Evolutionary conservation across 805 yeast species (phyloP), one percentile per base, ranked within the genome.

Genomic region (Tetrapisispora nanseiensis): DNA sequence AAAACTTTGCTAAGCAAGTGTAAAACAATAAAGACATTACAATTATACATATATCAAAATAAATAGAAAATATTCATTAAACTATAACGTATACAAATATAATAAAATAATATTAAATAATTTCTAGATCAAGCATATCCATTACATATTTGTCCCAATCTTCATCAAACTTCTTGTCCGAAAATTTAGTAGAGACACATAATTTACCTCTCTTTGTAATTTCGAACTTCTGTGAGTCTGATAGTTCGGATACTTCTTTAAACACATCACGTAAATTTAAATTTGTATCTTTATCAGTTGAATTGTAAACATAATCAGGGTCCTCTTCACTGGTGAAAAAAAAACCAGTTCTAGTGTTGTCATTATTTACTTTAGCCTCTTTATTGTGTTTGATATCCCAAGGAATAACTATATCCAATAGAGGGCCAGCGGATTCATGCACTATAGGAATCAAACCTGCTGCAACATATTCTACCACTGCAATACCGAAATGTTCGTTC

Each of bases 401-500:
- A 8, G 78, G 76, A 4, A 76, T 74, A 11, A 85, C 92, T 46
- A 92, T 92, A 61, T 92, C 99, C 43, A 80, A 66, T 33, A 75
- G 70, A 9, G 99, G 99, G 1, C 99, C 99, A 0, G 96, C 98
- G 41, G 95, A 82, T 4, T 94, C 94, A 63, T 94, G 97, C 3
- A 79, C 92, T 2, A 92, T 66, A 1, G 98, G 97, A 15, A 92
- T 76, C 22, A 82, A 71, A 0, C 97, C 97, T 42, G 83, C 74
- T 2, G 90, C 80, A 66, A 84, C 69, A 58, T 87, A 86, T 62
- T 92, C 99, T 7, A 92, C 98, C 5, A 92, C 90, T 1, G 95
- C 90, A 54, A 92, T 92, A 16, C 99, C 99, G 61, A 92, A 92
- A 66, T 92, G 99, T 67, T 92, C 99, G 63, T 92, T 92, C 98